Base-by-base conservation (phyloP, 768 basidiomycete species). In the Agaricus bisporus region DNA sequence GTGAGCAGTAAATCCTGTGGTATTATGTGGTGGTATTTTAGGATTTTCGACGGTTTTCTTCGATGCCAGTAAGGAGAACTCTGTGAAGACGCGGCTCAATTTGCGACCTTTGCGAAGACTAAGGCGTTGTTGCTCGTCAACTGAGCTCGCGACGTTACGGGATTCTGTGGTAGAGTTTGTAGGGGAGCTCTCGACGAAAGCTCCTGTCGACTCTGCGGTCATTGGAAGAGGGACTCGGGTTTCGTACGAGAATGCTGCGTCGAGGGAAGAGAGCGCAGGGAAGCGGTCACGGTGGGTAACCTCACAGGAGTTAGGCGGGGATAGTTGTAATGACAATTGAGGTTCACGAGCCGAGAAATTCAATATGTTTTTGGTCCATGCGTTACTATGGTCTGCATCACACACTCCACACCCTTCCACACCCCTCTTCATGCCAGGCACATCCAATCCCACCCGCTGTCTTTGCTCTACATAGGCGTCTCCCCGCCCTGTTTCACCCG, bases 41-140 rank as follows among this genome's bases (percentile, higher is more conserved):
- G 28, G 37, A 10, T 26, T 14, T 14, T 54, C 53, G 35, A 36
- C 20, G 32, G 39, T 54, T 41, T 48, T 54, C 18, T 29, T 46
- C 18, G 39, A 22, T 38, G 38, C 58, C 15, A 57, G 39, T 18
- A 58, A 45, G 41, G 73, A 62, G 3, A 67, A 50, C 26, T 75
- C 69, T 36, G 71, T 72, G 39, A 81, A 70, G 44, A 75, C 69
- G 47, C 65, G 70, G 56, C 70, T 72, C 44, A 80, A 63, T 57
- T 75, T 78, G 36, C 72, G 65, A 22, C 71, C 67, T 56, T 76
- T 54, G 15, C 20, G 39, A 29, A 54, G 38, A 29, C 46, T 42
- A 20, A 43, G 26, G 9, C 47, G 38, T 6, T 37, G 51, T 32
- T 11, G 32, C 8, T 32, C 8, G 11, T 11, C 8, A 2, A 32